Conservation (phyloP, 2,329 filamentous ascomycete species). For the Aspergillus pseudonomiae region DNA sequence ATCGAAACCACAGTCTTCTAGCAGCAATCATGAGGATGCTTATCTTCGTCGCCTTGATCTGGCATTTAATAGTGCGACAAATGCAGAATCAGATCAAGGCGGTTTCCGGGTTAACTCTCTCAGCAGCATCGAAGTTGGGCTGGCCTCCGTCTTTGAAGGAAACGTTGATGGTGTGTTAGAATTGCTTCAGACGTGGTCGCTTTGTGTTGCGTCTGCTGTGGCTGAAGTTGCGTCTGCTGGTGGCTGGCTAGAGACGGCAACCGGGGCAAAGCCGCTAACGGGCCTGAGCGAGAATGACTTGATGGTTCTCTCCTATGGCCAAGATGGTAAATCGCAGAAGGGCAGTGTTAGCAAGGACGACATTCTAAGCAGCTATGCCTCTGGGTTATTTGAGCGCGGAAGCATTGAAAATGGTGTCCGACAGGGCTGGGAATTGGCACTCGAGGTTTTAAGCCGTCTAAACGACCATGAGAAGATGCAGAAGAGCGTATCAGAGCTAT, state of each 20-base stretch:
- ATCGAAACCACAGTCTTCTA: slow-evolving; percentile 41
- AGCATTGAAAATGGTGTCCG: slow-evolving; percentile 45
- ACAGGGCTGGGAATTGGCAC: slow-evolving; percentile 88
- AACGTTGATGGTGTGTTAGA: slow-evolving; percentile 76
- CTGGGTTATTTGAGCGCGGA: slow-evolving; percentile 54
- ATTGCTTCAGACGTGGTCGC: slow-evolving; percentile 77
- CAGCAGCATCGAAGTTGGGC: slow-evolving; percentile 75
- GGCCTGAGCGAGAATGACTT: slow-evolving; percentile 78
- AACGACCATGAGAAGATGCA: slow-evolving; percentile 73
- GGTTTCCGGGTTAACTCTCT: slow-evolving; percentile 74
- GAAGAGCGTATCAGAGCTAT: slow-evolving; percentile 71
- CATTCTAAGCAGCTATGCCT: slow-evolving; percentile 75
- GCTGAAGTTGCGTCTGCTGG: slow-evolving; percentile 83
- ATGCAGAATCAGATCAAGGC: slow-evolving; percentile 62
- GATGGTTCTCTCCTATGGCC: slow-evolving; percentile 74
- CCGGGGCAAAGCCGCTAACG: slow-evolving; percentile 60
- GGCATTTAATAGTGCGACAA: slow-evolving; percentile 67
- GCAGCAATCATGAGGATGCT: slow-evolving; percentile 59
- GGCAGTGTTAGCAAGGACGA: slow-evolving; percentile 73
- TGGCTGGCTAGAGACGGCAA: slow-evolving; percentile 73
- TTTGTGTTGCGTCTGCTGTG: slow-evolving; percentile 74
- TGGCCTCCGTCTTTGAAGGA: slow-evolving; percentile 81
- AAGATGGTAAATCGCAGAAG: slow-evolving; percentile 52
- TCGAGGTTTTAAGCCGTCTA: slow-evolving; percentile 79
- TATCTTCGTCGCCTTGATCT: slow-evolving; percentile 75